Evolutionary conservation across 306 rosid species (phyloP).

Genomic region (Vigna radiata): DNA sequence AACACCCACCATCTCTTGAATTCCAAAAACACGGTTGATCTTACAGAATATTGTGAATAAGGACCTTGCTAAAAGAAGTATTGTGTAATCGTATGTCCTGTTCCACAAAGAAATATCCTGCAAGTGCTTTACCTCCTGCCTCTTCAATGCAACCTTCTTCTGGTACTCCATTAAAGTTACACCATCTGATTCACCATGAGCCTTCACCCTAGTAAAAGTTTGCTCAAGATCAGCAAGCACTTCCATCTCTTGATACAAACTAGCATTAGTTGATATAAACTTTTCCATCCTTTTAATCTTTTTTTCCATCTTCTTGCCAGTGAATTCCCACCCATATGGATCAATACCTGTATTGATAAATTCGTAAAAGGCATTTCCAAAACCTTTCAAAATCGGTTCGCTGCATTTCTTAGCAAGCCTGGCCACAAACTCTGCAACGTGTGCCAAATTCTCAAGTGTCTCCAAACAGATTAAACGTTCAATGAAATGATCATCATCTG

Average conservation of each 20-base stretch:
- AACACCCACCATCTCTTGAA: slow-evolving; percentile 57
- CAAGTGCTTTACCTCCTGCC: slow-evolving; percentile 75
- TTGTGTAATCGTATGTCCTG: slow-evolving; percentile 80
- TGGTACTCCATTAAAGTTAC: slow-evolving; percentile 67
- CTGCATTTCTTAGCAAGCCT: slow-evolving; percentile 91
- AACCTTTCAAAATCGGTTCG: slow-evolving; percentile 71
- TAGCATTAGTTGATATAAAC: slow-evolving; percentile 73
- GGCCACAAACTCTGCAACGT: slow-evolving; percentile 85
- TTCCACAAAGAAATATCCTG: slow-evolving; percentile 85
- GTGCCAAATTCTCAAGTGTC: slow-evolving; percentile 74
- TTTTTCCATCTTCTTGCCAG: slow-evolving; percentile 82
- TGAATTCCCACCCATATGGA: slow-evolving; percentile 78
- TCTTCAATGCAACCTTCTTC: slow-evolving; percentile 82
- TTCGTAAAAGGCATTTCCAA: slow-evolving; percentile 66
- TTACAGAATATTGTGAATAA: slow-evolving; percentile 74
- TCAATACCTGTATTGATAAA: slow-evolving; percentile 62
- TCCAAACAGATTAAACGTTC: slow-evolving; percentile 75
- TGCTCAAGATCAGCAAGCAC: slow-evolving; percentile 85
- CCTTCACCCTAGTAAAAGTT: slow-evolving; percentile 73
- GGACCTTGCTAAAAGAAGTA: slow-evolving; percentile 81
- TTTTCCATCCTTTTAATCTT: slow-evolving; percentile 88
- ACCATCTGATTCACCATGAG: slow-evolving; percentile 55
- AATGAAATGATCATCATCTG: slow-evolving; percentile 73
- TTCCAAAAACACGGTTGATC: slow-evolving; percentile 84
- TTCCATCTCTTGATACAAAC: slow-evolving; percentile 90